Percentiles rank a stretch among this genome's conserved stretches.
Conservation (phyloP, 2,329 filamentous ascomycete genomes). For the Colletotrichum costaricense region DNA sequence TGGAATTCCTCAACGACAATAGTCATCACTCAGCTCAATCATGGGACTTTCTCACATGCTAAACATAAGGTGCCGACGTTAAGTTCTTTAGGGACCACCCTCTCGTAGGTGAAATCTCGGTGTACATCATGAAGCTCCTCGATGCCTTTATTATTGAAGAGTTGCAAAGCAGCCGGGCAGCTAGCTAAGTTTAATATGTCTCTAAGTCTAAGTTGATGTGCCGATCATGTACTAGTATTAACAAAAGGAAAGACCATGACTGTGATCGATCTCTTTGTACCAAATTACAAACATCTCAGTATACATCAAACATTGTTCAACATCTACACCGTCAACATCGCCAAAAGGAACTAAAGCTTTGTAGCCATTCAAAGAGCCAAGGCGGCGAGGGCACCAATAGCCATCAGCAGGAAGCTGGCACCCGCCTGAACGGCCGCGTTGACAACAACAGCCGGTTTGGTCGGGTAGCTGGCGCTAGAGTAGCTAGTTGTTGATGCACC, state of each 20-base stretch:
- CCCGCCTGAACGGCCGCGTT: conserved; percentile 27
- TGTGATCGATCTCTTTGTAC: not conserved
- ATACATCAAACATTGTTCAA: not conserved
- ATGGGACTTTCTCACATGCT: not conserved
- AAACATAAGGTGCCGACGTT: not conserved
- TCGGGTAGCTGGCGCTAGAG: conserved; percentile 18
- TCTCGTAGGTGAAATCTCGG: no score
- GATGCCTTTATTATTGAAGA: not conserved
- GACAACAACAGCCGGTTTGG: conserved; percentile 13
- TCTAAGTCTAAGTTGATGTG: not conserved
- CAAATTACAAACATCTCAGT: not conserved
- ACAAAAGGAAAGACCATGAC: not conserved
- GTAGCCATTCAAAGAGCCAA: not conserved
- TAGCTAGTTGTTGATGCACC: conserved; percentile 14
- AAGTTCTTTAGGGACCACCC: no score
- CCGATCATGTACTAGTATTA: not conserved
- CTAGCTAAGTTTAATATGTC: not conserved
- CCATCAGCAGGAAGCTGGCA: conserved; percentile 30
- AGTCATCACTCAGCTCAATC: not conserved
- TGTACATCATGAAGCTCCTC: not conserved
- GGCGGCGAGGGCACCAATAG: conserved; percentile 16
- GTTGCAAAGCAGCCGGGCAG: not conserved
- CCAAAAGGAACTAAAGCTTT: not conserved
- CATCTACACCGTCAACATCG: not conserved
- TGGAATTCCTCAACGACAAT: not conserved